Percentiles rank a stretch among this genome's conserved stretches.
Conservation (phyloP, 192 early-diverging fungal species). For the Dimargaris cristalligena region DNA sequence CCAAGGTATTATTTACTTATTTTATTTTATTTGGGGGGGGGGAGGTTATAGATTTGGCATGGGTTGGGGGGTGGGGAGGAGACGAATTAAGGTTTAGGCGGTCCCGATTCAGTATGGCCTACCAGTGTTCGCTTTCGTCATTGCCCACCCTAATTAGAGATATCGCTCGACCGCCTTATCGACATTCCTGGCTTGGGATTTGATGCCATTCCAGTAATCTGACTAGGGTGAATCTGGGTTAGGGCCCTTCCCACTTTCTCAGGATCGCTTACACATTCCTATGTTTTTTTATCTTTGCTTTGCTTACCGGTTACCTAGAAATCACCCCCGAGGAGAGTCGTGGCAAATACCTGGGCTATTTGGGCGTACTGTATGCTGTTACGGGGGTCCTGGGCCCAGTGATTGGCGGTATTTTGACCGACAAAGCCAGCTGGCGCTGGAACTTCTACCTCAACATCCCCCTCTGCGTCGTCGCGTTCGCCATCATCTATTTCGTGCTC, state of each 20-base stretch:
- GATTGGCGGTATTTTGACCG: slow-evolving; percentile 51
- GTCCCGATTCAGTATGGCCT: background rate
- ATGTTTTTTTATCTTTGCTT: too few species aligned
- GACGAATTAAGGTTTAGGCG: background rate
- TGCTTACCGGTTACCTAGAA: slow-evolving; percentile 20
- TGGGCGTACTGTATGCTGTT: slow-evolving; percentile 34
- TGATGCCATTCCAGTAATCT: too few species aligned
- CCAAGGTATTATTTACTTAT: too few species aligned
- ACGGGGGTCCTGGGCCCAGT: slow-evolving; percentile 50
- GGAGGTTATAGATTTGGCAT: background rate
- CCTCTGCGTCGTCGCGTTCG: slow-evolving; percentile 30
- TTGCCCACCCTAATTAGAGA: background rate
- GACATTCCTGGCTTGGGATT: too few species aligned
- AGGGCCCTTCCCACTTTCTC: too few species aligned
- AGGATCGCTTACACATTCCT: too few species aligned
- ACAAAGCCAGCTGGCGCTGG: slow-evolving; percentile 38
- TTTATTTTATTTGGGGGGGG: background rate
- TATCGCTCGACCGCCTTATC: background rate
- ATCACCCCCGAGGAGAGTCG: slow-evolving; percentile 52
- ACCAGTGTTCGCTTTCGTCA: background rate
- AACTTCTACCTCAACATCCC: slow-evolving; percentile 73
- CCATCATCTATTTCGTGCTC: slow-evolving; percentile 40
- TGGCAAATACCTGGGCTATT: slow-evolving; percentile 48
- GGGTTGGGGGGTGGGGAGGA: background rate
- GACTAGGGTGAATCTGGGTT: too few species aligned